Conservation (phyloP, 352 stramenopile species). For the Poterioochromonas sp. region DNA sequence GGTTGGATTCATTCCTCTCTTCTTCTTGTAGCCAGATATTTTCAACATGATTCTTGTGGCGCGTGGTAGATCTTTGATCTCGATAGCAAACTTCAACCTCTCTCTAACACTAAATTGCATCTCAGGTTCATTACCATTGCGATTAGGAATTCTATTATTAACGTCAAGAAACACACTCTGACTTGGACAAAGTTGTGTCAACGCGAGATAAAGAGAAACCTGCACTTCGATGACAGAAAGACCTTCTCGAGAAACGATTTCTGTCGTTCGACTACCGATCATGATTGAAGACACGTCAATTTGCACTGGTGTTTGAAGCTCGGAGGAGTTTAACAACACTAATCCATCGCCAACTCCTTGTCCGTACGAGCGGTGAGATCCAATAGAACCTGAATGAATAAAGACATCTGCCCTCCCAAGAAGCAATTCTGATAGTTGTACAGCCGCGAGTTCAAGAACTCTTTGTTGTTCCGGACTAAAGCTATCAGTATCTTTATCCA, state of each 20-base stretch:
- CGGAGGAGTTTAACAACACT: background rate
- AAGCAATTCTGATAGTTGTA: slow-evolving; percentile 17
- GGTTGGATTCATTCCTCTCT: background rate
- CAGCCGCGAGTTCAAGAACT: background rate
- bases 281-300: background rate
- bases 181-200: background rate
- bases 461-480: slow-evolving; percentile 12
- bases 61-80: background rate
- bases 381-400: background rate
- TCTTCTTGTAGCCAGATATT: slow-evolving; percentile 2
- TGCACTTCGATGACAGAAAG: background rate
- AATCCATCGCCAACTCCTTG: slow-evolving; percentile 17
- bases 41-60: background rate
- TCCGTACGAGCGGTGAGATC: background rate
- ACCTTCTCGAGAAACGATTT: background rate
- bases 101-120: background rate
- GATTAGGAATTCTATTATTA: background rate
- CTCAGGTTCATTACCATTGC: background rate
- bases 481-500: background rate
- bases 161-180: background rate
- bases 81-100: background rate
- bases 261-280: background rate
- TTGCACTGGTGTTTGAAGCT: background rate
- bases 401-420: slow-evolving; percentile 10
- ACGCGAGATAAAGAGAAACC: background rate